A percentile compares a stretch with the other conserved stretches of the same genome.
Conservation (phyloP, 106 monocot genomes). For the Iris macrosiphon region DNA sequence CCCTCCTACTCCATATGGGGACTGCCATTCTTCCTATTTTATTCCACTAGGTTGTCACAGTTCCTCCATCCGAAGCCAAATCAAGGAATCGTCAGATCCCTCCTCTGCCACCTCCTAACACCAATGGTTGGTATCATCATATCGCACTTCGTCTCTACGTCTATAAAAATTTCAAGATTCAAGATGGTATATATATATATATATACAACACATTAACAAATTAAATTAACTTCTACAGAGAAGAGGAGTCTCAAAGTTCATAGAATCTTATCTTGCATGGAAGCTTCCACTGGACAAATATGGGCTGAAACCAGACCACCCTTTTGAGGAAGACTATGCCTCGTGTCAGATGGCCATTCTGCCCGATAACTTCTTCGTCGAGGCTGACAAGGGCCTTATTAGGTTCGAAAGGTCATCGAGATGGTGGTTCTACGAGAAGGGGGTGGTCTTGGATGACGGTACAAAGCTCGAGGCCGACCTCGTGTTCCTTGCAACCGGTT, state of each 20-base stretch:
- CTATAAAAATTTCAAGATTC: no score
- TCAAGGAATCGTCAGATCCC: slow-evolving; percentile 40
- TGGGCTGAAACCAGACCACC: slow-evolving; percentile 65
- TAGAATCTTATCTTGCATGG: slow-evolving; percentile 70
- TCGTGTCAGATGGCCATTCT: slow-evolving; percentile 91
- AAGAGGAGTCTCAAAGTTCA: slow-evolving; percentile 62
- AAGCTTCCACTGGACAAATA: slow-evolving; percentile 68
- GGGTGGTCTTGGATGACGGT: slow-evolving; percentile 61
- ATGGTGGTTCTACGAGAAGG: slow-evolving; percentile 66
- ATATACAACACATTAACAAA: background rate
- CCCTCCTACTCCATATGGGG: slow-evolving; percentile 76
- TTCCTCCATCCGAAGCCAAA: slow-evolving; percentile 52
- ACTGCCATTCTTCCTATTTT: slow-evolving; percentile 56
- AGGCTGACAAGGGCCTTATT: slow-evolving; percentile 66
- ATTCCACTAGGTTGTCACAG: slow-evolving; percentile 47
- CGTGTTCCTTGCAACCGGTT: slow-evolving; percentile 81
- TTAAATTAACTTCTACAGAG: slow-evolving; percentile 28
- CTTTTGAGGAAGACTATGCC: slow-evolving; percentile 74
- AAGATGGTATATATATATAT: no score
- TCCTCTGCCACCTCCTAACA: slow-evolving; percentile 31
- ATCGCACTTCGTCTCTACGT: no score
- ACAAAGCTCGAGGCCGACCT: slow-evolving; percentile 66
- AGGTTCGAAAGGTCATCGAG: slow-evolving; percentile 39
- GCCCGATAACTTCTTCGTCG: slow-evolving; percentile 68
- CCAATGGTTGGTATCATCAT: no score